phyloP scores from a whole-genome alignment of 257 asterid genomes.

The Thymus quinquecostatus region DNA sequence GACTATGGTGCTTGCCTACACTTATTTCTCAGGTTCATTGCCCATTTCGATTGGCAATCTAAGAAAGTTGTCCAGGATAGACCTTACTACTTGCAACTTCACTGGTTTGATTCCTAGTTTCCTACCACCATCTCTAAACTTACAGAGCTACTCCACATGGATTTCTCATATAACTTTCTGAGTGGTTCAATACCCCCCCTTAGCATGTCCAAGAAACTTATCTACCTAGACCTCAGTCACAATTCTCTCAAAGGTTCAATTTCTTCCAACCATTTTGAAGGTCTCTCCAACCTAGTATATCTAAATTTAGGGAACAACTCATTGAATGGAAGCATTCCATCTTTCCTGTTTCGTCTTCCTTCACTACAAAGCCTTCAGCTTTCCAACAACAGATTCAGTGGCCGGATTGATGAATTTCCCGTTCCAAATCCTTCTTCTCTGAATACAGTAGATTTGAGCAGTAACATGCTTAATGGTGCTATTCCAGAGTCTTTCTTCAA shows the following conservation, averaged over 20 bases:
- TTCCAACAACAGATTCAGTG: conserved; percentile 17
- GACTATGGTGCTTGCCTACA: too few relatives aligned
- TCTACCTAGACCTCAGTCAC: too few relatives aligned
- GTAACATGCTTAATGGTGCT: conserved; percentile 41
- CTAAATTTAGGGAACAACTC: conserved; percentile 42
- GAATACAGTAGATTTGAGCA: conserved; percentile 45
- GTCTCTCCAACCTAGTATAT: conserved; percentile 34
- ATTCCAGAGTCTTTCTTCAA: conserved; percentile 43
- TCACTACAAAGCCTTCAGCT: conserved; percentile 43
- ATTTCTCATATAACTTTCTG: too few relatives aligned
- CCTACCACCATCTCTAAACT: too few relatives aligned
- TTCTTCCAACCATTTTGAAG: conserved; percentile 43
- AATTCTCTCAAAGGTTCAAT: conserved; percentile 36
- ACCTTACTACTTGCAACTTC: too few relatives aligned
- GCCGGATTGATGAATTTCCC: conserved; percentile 33
- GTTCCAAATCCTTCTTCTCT: conserved; percentile 28
- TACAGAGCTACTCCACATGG: conserved; percentile 38
- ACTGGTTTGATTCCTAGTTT: too few relatives aligned
- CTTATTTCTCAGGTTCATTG: too few relatives aligned
- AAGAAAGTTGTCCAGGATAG: too few relatives aligned
- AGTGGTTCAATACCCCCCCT: too few relatives aligned
- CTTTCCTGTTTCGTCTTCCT: conserved; percentile 45
- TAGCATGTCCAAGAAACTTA: too few relatives aligned
- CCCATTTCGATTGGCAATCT: too few relatives aligned
- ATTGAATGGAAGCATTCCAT: conserved; percentile 48